Conservation (phyloP, 1,139 yeast species). For the Blastobotrys capitulatus region DNA sequence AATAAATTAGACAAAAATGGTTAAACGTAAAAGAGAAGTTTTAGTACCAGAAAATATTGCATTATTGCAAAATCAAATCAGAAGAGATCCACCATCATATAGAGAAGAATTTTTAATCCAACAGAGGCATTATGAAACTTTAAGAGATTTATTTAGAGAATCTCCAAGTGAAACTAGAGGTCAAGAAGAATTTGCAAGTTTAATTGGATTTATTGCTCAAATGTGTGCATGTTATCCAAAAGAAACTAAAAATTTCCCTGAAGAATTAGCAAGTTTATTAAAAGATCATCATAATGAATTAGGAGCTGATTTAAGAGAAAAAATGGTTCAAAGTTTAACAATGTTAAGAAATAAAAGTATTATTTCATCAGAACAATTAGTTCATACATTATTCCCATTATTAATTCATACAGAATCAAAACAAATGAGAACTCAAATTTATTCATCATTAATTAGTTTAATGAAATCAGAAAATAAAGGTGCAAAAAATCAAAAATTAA, state of each 20-base stretch:
- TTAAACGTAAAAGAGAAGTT: conserved; percentile 84
- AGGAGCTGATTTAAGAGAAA: conserved; percentile 82
- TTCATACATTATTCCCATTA: conserved; percentile 85
- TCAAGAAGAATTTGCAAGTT: conserved; percentile 69
- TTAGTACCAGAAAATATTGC: conserved; percentile 88
- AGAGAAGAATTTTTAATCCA: conserved; percentile 91
- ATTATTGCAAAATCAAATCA: conserved; percentile 81
- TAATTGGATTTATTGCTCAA: conserved; percentile 86
- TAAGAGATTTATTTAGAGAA: conserved; percentile 75
- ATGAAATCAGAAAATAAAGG: conserved; percentile 81
- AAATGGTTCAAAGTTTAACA: conserved; percentile 80
- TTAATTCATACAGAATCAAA: conserved; percentile 69
- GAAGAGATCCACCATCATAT: conserved; percentile 85
- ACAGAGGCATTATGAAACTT: conserved; percentile 84
- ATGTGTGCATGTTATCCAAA: conserved; percentile 86
- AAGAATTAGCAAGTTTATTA: conserved; percentile 65
- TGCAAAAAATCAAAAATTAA: conserved; percentile 78
- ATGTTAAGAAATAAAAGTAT: conserved; percentile 85
- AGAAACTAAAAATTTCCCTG: conserved; percentile 80
- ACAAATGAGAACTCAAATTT: conserved; percentile 75
- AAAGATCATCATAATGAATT: conserved; percentile 72
- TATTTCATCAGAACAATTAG: conserved; percentile 71
- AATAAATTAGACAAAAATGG: conserved; percentile 44
- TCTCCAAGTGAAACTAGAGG: conserved; percentile 44
- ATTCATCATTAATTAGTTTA: conserved; percentile 68